Evolutionary conservation across 176 grass and related monocot species (phyloP).

Genomic region (Aegilops sharonensis): DNA sequence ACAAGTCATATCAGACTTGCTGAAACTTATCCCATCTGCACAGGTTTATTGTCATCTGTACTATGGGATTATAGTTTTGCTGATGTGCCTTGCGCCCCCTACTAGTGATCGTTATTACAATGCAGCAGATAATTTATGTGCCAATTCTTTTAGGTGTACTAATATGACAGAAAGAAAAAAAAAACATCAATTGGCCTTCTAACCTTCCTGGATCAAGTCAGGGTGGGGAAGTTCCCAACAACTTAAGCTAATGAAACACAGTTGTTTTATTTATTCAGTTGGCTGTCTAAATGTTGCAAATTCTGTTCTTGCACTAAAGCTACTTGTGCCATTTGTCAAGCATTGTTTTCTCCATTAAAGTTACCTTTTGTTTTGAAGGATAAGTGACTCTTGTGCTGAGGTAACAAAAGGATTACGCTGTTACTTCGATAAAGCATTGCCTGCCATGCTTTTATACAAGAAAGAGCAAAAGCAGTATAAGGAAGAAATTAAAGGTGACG

Average conservation of each 20-base stretch:
- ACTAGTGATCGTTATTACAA: neutral
- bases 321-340: neutral
- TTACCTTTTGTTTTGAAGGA: constrained; percentile 47
- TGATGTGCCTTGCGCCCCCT: neutral
- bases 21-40: constrained; percentile 7
- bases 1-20: neutral
- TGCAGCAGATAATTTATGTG: neutral
- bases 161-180: neutral
- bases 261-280: neutral
- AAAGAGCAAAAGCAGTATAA: constrained; percentile 77
- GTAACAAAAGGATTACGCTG: constrained; percentile 86
- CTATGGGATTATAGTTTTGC: neutral
- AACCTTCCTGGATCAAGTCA: neutral
- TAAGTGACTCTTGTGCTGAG: constrained; percentile 81
- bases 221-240: neutral
- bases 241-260: neutral
- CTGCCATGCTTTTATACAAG: constrained; percentile 93
- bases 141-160: neutral
- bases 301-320: neutral
- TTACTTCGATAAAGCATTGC: constrained; percentile 98
- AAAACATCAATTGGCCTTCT: neutral
- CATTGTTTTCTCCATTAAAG: constrained; percentile 19
- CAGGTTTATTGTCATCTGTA: neutral
- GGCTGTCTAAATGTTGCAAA: neutral
- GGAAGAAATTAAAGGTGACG: constrained; percentile 60